Conservation (phyloP, 192 early-diverging fungal genomes). For the Linnemannia zychae region DNA sequence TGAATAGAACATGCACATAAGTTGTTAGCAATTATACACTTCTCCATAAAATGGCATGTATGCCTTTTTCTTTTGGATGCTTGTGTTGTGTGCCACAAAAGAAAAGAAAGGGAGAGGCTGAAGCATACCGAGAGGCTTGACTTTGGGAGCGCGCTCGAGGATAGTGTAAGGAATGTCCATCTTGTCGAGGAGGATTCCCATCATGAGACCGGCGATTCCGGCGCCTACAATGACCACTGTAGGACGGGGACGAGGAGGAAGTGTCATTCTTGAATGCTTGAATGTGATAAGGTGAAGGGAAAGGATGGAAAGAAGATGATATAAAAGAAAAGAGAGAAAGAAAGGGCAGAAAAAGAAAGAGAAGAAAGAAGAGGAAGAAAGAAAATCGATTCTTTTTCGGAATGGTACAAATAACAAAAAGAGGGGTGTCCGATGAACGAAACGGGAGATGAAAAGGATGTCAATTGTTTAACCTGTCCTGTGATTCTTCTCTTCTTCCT, state of each 20-base stretch:
- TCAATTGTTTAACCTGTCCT: no score
- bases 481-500: background rate
- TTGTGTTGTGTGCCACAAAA: no score
- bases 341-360: background rate
- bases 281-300: background rate
- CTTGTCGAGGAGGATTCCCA: slow-evolving; percentile 22
- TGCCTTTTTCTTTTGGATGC: no score
- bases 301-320: background rate
- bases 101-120: background rate
- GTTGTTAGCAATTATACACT: slow-evolving; percentile 4
- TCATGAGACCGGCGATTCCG: slow-evolving; percentile 21
- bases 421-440: background rate
- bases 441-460: background rate
- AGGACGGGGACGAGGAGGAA: background rate
- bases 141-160: slow-evolving; percentile 13
- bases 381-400: background rate
- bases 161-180: slow-evolving; percentile 26
- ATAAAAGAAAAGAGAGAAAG: background rate
- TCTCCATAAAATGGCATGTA: no score
- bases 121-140: slow-evolving; percentile 18
- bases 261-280: background rate
- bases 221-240: slow-evolving; percentile 25
- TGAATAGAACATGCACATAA: no score
- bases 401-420: background rate
- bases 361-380: background rate